These are phyloP conservation scores for Triangularia setosa DNA, from an alignment of 2,329 filamentous ascomycete genomes.

Conservation along the genomic window DNA sequence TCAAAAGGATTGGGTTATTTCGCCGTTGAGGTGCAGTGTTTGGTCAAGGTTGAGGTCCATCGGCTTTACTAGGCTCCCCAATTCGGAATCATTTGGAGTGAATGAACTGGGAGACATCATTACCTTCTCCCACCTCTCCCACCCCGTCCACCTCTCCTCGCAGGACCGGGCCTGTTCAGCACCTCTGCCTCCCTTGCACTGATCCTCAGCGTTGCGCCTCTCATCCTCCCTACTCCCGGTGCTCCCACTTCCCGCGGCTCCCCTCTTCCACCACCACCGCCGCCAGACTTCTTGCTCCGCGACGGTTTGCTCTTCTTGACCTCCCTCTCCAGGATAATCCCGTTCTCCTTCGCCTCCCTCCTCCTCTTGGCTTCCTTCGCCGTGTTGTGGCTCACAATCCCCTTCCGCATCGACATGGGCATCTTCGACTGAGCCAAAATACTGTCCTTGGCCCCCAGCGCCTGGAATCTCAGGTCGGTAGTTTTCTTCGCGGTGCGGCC, in stretches of 20 bases:
- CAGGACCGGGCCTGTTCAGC: constrained; percentile 48
- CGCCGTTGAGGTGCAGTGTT: not conserved
- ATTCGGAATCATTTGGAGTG: not conserved
- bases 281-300: constrained; percentile 27
- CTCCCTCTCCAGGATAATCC: constrained; percentile 71
- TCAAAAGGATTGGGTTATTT: not conserved
- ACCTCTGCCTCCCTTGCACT: constrained; percentile 71
- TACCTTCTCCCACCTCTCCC: constrained; percentile 33
- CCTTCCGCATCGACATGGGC: constrained; percentile 81
- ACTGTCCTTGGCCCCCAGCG: constrained; percentile 72
- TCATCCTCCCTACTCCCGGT: constrained; percentile 76
- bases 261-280: constrained; percentile 39
- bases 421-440: constrained; percentile 78
- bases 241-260: constrained; percentile 62
- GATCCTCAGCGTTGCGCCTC: constrained; percentile 72
- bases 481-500: constrained; percentile 78
- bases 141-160: constrained; percentile 28
- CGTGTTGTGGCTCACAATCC: constrained; percentile 67
- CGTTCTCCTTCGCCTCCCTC: constrained; percentile 81
- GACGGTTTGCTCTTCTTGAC: constrained; percentile 30
- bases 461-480: constrained; percentile 76
- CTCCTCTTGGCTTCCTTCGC: constrained; percentile 67
- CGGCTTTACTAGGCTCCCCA: not conserved
- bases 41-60: constrained; percentile 17
- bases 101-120: constrained; percentile 11